Percentiles rank a stretch among this genome's conserved stretches.
Evolutionary conservation across 345 rosid species (phyloP).

Genomic region (Physaria fendleri): DNA sequence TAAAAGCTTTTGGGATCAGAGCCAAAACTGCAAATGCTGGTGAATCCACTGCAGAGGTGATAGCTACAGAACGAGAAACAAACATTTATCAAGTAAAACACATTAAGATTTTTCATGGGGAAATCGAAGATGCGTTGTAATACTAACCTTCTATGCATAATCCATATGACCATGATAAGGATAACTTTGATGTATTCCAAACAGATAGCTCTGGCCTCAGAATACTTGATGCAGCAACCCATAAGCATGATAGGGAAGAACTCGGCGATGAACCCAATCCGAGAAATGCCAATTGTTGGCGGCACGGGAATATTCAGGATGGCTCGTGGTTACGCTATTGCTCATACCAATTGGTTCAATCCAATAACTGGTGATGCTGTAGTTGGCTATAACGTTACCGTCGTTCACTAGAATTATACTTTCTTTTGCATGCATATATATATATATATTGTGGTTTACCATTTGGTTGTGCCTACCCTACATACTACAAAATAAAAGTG

Average conservation of each 20-base stretch:
- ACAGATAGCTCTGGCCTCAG: conserved; percentile 59
- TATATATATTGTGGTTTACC: no score
- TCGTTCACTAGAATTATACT: conserved; percentile 43
- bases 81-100: neutral
- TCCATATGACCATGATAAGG: conserved; percentile 71
- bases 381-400: conserved; percentile 56
- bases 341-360: conserved; percentile 37
- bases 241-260: conserved; percentile 49
- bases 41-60: conserved; percentile 46
- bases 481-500: no score
- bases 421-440: no score
- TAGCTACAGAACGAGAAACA: conserved; percentile 41
- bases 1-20: conserved; percentile 45
- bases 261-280: conserved; percentile 21
- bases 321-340: conserved; percentile 59
- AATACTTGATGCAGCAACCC: conserved; percentile 62
- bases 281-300: conserved; percentile 64
- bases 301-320: conserved; percentile 54
- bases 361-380: conserved; percentile 42
- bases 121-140: neutral
- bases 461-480: no score
- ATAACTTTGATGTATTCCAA: conserved; percentile 70
- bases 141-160: conserved; percentile 69
- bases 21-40: conserved; percentile 68
- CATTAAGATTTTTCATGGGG: neutral